Conservation (phyloP, 2,329 filamentous ascomycete genomes). For the Diaporthe amygdali region DNA sequence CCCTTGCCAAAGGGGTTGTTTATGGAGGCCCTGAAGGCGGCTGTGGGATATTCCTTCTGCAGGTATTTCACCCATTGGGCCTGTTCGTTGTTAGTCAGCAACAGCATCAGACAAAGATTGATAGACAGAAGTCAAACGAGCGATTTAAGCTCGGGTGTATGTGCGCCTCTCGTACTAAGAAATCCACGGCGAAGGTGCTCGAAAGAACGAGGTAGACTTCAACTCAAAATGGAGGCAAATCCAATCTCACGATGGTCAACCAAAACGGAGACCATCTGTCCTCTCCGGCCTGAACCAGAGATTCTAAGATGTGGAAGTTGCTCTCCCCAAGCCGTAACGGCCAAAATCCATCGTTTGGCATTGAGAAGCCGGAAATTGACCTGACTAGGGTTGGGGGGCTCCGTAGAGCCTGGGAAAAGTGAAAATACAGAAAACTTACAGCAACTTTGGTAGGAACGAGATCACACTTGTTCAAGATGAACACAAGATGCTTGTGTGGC, state of each 20-base stretch:
- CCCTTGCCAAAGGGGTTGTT: constrained; percentile 98
- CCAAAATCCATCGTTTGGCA: constrained; percentile 73
- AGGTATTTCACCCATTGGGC: constrained; percentile 90
- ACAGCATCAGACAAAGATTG: constrained; percentile 26
- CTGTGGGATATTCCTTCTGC: constrained; percentile 89
- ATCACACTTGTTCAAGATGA: constrained; percentile 90
- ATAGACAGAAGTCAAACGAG: constrained; percentile 25
- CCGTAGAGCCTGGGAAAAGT: constrained; percentile 29
- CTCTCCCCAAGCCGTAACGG: constrained; percentile 99
- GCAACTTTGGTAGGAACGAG: constrained; percentile 90
- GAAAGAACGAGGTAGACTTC: constrained; percentile 76
- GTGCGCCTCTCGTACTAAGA: constrained; percentile 99
- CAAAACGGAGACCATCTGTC: constrained; percentile 90
- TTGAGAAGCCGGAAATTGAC: constrained; percentile 72
- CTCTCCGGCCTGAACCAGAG: constrained; percentile 64
- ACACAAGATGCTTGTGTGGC: constrained; percentile 93
- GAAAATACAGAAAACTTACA: constrained; percentile 69
- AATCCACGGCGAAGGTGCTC: constrained; percentile 68
- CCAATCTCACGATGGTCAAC: constrained; percentile 75
- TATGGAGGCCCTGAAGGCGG: constrained; percentile 93
- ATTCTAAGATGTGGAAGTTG: constrained; percentile 72
- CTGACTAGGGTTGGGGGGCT: constrained; percentile 79
- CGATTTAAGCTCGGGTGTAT: constrained; percentile 32
- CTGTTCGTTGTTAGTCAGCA: constrained; percentile 51
- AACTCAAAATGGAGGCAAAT: constrained; percentile 95